A percentile compares a stretch with the other conserved stretches of the same genome.
Conservation (phyloP, 805 yeast species). For the Schizosaccharomyces cryophilus region DNA sequence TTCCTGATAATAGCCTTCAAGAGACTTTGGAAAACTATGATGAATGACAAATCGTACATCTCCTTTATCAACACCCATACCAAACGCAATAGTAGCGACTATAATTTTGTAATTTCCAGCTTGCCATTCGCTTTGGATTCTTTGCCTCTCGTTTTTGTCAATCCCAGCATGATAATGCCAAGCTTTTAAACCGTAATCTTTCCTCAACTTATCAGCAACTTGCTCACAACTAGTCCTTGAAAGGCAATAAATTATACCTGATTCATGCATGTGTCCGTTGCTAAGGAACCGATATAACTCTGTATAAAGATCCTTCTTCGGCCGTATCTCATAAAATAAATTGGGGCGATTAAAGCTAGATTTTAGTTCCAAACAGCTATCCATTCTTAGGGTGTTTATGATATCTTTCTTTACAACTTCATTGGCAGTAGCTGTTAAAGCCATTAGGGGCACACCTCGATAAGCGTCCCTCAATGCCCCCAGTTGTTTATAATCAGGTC, state of each 20-base stretch:
- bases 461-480: slow-evolving; percentile 44
- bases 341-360: slow-evolving; percentile 86
- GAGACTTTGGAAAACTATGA: slow-evolving; percentile 60
- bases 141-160: slow-evolving; percentile 45
- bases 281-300: slow-evolving; percentile 35
- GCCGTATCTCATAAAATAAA: slow-evolving; percentile 49
- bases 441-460: slow-evolving; percentile 76
- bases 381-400: slow-evolving; percentile 45
- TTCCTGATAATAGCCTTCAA: slow-evolving; percentile 94
- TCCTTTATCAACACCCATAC: slow-evolving; percentile 96
- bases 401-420: slow-evolving; percentile 73
- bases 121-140: slow-evolving; percentile 71
- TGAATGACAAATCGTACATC: slow-evolving; percentile 86
- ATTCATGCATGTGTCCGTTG: slow-evolving; percentile 25
- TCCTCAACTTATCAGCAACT: slow-evolving; percentile 33
- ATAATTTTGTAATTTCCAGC: slow-evolving; percentile 42
- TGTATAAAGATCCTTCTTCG: slow-evolving; percentile 33
- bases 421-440: slow-evolving; percentile 91
- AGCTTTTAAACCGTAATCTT: slow-evolving; percentile 32
- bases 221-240: slow-evolving; percentile 75
- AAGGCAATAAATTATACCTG: slow-evolving; percentile 87
- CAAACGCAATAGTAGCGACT: slow-evolving; percentile 95
- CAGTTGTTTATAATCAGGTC: slow-evolving; percentile 81
- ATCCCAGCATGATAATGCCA: slow-evolving; percentile 89
- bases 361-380: slow-evolving; percentile 31